These are phyloP conservation scores for Beauveria rudraprayagi DNA, from an alignment of 2,329 filamentous ascomycete species.

Conservation along the genomic window DNA sequence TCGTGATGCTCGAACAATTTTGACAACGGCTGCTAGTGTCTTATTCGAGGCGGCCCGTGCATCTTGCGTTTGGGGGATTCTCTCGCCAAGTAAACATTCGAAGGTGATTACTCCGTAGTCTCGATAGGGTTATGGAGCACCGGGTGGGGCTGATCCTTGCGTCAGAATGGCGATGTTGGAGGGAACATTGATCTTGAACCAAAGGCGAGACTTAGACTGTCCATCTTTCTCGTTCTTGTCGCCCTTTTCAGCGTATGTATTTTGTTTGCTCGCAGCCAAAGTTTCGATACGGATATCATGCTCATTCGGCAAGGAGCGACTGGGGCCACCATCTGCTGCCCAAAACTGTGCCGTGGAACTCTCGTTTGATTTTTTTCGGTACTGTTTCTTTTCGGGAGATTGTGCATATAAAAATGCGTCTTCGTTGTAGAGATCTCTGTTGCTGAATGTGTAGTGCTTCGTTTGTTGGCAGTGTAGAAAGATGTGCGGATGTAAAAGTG, in stretches of 20 bases:
- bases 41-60: no score
- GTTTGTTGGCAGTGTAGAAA: background rate
- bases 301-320: background rate
- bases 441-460: background rate
- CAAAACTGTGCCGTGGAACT: conserved; percentile 1
- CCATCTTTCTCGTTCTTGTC: background rate
- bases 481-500: background rate
- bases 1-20: no score
- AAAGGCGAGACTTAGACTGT: no score
- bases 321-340: background rate
- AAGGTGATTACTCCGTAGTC: background rate
- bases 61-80: no score
- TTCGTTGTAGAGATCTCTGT: background rate
- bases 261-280: background rate
- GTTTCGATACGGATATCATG: background rate
- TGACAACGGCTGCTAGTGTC: no score
- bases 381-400: background rate
- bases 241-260: background rate
- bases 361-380: background rate
- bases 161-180: background rate
- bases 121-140: background rate
- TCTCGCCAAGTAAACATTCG: no score
- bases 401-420: background rate
- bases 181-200: background rate
- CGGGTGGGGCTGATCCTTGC: background rate